Percentiles rank a stretch among this genome's conserved stretches.
phyloP scores from a whole-genome alignment of 805 yeast species.

The Huiozyma sinensis region DNA sequence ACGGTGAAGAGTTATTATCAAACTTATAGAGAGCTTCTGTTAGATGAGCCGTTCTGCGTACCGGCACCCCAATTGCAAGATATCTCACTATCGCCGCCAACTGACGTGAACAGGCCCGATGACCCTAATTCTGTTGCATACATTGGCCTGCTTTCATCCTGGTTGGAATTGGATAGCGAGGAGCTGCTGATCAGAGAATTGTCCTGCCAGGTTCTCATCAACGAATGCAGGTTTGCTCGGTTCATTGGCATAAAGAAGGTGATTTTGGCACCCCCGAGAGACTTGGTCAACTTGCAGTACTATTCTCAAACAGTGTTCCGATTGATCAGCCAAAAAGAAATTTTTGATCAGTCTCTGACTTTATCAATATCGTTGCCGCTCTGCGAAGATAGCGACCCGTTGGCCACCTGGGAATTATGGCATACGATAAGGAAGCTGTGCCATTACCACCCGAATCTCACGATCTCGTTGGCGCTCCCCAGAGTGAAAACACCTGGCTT shows the following conservation, averaged over 20 bases:
- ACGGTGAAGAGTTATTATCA: conserved; percentile 19
- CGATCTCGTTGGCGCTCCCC: conserved; percentile 71
- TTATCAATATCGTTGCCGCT: conserved; percentile 40
- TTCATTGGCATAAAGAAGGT: conserved; percentile 47
- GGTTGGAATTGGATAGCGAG: conserved; percentile 57
- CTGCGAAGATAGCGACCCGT: conserved; percentile 39
- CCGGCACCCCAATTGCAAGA: conserved; percentile 28
- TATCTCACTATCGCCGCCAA: conserved; percentile 24
- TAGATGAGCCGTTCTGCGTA: background rate
- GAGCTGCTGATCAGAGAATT: conserved; percentile 40
- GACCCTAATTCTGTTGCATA: conserved; percentile 18
- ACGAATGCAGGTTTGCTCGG: conserved; percentile 49
- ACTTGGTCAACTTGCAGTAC: conserved; percentile 39
- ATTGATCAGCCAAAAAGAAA: conserved; percentile 16
- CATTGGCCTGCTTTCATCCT: conserved; percentile 52
- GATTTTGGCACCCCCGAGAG: conserved; percentile 54
- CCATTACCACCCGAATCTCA: conserved; percentile 42
- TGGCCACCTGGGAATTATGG: conserved; percentile 72
- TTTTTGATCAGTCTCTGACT: conserved; percentile 1
- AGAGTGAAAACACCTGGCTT: conserved; percentile 40
- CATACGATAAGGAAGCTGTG: conserved; percentile 49
- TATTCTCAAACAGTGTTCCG: conserved; percentile 35
- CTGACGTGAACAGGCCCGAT: background rate
- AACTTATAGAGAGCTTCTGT: background rate
- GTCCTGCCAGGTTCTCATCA: conserved; percentile 44